phyloP scores from a whole-genome alignment of 805 yeast species.

The Candida insectorum region DNA sequence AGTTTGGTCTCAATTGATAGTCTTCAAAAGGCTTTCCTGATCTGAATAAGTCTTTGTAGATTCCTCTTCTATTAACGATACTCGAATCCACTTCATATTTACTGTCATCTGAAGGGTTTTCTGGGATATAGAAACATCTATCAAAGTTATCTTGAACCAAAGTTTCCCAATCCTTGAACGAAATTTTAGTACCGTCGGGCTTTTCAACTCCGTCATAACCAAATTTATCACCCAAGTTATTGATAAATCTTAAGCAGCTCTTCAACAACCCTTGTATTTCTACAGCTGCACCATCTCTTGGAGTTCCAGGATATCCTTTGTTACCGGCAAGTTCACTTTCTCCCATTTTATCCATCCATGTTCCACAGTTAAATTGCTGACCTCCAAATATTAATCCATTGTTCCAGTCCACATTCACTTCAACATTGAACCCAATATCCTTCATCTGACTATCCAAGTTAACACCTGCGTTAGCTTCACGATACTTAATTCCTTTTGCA shows the following conservation, averaged over 20 bases:
- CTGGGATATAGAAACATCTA: constrained; percentile 72
- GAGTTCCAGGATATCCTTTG: constrained; percentile 95
- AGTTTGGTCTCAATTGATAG: constrained; percentile 89
- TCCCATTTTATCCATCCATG: constrained; percentile 99
- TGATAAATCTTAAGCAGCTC: constrained; percentile 78
- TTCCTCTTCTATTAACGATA: constrained; percentile 85
- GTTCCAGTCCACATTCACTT: constrained; percentile 77
- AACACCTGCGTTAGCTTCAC: constrained; percentile 95
- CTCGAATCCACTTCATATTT: constrained; percentile 58
- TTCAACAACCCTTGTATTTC: constrained; percentile 88
- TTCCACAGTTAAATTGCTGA: constrained; percentile 89
- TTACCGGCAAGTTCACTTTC: constrained; percentile 80
- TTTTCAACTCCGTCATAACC: constrained; percentile 54
- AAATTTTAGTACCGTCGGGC: constrained; percentile 53
- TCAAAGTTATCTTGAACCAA: constrained; percentile 74
- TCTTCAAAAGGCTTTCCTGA: constrained; percentile 90
- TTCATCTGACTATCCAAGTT: constrained; percentile 87
- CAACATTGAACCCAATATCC: constrained; percentile 87
- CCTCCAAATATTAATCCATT: constrained; percentile 92
- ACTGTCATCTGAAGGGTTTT: constrained; percentile 55
- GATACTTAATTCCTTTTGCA: constrained; percentile 79
- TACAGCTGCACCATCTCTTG: constrained; percentile 95
- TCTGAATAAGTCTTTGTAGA: constrained; percentile 81
- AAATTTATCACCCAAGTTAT: constrained; percentile 59
- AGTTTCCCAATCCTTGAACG: constrained; percentile 69